phyloP scores from a whole-genome alignment of 2,329 filamentous ascomycete genomes.

The Aspergillus sp. region DNA sequence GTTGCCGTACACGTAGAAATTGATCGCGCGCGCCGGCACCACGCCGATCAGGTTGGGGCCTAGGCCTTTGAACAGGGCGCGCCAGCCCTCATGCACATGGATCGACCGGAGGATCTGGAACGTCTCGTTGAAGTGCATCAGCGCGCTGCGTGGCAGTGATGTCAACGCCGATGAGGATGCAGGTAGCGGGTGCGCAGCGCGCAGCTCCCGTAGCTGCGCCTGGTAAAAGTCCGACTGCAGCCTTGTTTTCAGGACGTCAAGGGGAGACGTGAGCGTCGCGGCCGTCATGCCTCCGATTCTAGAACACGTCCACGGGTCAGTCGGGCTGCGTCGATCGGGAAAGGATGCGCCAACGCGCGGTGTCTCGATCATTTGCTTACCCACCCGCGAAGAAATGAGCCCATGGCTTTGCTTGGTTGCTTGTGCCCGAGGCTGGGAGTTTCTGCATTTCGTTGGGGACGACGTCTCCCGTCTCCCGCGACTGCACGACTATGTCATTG shows the following conservation, averaged over 20 bases:
- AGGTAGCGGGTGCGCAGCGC: slow-evolving; percentile 56
- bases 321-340: neutral
- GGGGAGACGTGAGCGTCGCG: slow-evolving; percentile 85
- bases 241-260: slow-evolving; percentile 90
- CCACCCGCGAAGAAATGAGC: slow-evolving; percentile 89
- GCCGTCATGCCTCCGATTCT: slow-evolving; percentile 89
- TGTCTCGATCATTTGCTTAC: slow-evolving; percentile 50
- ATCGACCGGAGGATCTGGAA: slow-evolving; percentile 35
- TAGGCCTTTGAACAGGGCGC: slow-evolving; percentile 35
- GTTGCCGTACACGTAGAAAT: slow-evolving; percentile 40
- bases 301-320: slow-evolving; percentile 1
- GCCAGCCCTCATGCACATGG: slow-evolving; percentile 36
- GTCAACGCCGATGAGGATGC: slow-evolving; percentile 48
- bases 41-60: slow-evolving; percentile 39
- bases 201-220: slow-evolving; percentile 66
- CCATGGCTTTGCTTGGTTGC: slow-evolving; percentile 69
- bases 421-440: slow-evolving; percentile 17
- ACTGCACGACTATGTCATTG: slow-evolving; percentile 23
- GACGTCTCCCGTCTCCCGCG: slow-evolving; percentile 39
- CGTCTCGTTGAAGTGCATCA: slow-evolving; percentile 46
- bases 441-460: slow-evolving; percentile 25
- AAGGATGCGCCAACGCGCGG: neutral
- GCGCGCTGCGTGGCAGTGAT: slow-evolving; percentile 63
- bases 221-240: slow-evolving; percentile 96
- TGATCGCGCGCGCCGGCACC: slow-evolving; percentile 39